Evolutionary conservation across 768 basidiomycete genomes (phyloP), one percentile per base, ranked within the genome.

Genomic region (Astraeus odoratus): DNA sequence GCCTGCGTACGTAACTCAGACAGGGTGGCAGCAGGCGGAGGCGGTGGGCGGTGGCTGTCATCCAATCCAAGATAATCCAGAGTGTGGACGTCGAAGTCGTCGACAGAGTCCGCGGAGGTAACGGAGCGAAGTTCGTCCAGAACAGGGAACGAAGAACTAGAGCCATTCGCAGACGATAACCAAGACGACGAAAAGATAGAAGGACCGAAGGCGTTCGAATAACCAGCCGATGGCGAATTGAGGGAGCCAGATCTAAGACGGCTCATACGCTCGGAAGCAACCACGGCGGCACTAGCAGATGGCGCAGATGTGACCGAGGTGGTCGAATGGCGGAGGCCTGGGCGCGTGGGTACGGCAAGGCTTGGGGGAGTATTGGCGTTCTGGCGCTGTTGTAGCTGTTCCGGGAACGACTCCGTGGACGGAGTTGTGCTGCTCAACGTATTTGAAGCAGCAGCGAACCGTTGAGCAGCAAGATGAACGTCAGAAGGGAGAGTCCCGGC

Each of bases 401-500:
- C 70, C 64, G 60, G 46, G 73, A 64, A 71, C 48, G 74, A 69
- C 61, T 75, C 70, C 64, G 78, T 63, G 57, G 67, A 67, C 61
- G 78, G 53, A 58, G 71, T 49, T 38, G 75, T 69, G 57, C 68
- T 73, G 35, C 72, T 65, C 55, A 81, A 62, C 25, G 75, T 78
- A 65, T 66, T 76, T 20, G 81, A 76, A 47, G 81, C 74, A 25
- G 83, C 81, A 23, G 82, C 83, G 66, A 80, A 90, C 47, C 83
- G 79, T 64, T 89, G 86, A 42, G 89, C 83, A 47, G 85, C 86
- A 55, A 91, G 81, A 59, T 86, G 84, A 43, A 95, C 84, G 64
- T 94, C 94, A 55, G 93, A 95, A 68, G 94, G 94, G 59, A 97
- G 79, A 74, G 94, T 97, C 47, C 93, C 95, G 54, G 94, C 95